A percentile compares a stretch with the other conserved stretches of the same genome.
Conservation (phyloP, 805 yeast genomes). For the Cyberlindnera nakhonratchasimensis region DNA sequence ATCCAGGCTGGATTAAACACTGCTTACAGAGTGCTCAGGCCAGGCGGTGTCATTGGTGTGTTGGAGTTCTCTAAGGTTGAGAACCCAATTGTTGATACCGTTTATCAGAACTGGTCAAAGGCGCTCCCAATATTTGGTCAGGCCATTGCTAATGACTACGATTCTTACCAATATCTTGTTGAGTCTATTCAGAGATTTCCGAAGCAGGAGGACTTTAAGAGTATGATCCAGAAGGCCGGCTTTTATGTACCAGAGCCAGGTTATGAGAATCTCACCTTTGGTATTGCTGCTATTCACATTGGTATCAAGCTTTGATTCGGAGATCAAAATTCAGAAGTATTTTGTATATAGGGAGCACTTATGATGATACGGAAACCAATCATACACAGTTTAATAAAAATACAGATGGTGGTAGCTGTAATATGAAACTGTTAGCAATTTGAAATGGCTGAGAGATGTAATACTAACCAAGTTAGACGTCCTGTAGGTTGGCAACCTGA, state of each 20-base stretch:
- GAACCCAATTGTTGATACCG: conserved; percentile 66
- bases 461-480: too few relatives aligned
- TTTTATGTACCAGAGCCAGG: conserved; percentile 88
- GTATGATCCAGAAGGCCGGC: conserved; percentile 93
- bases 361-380: too few relatives aligned
- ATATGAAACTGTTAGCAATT: too few relatives aligned
- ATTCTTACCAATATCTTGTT: conserved; percentile 92
- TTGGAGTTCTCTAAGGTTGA: conserved; percentile 92
- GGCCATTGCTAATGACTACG: conserved; percentile 90
- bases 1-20: conserved; percentile 90
- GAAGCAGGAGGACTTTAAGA: conserved; percentile 82
- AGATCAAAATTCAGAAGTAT: neutral
- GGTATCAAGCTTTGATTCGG: conserved; percentile 71
- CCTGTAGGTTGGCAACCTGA: too few relatives aligned
- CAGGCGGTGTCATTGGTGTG: conserved; percentile 97
- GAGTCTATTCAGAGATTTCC: conserved; percentile 94
- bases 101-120: conserved; percentile 86
- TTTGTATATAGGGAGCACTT: neutral
- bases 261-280: conserved; percentile 90
- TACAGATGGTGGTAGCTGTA: neutral
- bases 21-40: conserved; percentile 93
- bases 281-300: conserved; percentile 92
- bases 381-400: too few relatives aligned
- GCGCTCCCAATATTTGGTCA: conserved; percentile 93
- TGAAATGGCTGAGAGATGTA: too few relatives aligned